Evolutionary conservation across 352 stramenopile genomes (phyloP), one percentile per base, ranked within the genome.

Genomic region (Pythium guiyangense): DNA sequence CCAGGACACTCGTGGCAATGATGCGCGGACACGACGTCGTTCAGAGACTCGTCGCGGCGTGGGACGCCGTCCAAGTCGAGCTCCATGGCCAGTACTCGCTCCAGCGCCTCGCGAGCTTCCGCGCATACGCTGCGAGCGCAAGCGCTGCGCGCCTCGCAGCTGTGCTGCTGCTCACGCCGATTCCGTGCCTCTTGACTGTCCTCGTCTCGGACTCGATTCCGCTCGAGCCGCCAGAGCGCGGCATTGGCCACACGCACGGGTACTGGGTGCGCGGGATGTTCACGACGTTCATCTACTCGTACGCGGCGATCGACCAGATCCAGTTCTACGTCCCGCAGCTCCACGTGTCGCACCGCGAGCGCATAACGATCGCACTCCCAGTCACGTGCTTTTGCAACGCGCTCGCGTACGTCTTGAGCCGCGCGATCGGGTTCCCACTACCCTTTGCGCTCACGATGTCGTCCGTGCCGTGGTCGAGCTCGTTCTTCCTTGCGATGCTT

Each of bases 401-500:
- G 3, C 25, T 42, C 52, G 43, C 52, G 22, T 57, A 57, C 52
- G 40, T 22, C 3, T 8, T 57, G 25, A 61, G 31, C 8, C 40
- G 49, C 29, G n/a, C 50, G 18, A 69, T 80, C 15, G 71, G 60
- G 3, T 79, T 79, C 37, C 71, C 67, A 20, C 27, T 82, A 17
- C 67, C 71, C 8, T 84, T 84, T 45, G 65, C 67, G 15, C 61
- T 78, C 3, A 48, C 77, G 4, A 20, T 79, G 9, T 44, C 55
- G 22, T 27, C 42, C 6, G 11, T 44, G 0, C 45, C 66, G 17
- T 60, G 47, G 45, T 43, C 55, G 48, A 20, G 37, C 27, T 18
- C 42, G 18, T 43, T 57, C 6, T 31, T 42, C 17, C 3, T 31
- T 5, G 35, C 11, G 12, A 2, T 57, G 40, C 50, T 42, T 27